phyloP scores from a whole-genome alignment of 306 rosid species.

The Sicyos baderoa region DNA sequence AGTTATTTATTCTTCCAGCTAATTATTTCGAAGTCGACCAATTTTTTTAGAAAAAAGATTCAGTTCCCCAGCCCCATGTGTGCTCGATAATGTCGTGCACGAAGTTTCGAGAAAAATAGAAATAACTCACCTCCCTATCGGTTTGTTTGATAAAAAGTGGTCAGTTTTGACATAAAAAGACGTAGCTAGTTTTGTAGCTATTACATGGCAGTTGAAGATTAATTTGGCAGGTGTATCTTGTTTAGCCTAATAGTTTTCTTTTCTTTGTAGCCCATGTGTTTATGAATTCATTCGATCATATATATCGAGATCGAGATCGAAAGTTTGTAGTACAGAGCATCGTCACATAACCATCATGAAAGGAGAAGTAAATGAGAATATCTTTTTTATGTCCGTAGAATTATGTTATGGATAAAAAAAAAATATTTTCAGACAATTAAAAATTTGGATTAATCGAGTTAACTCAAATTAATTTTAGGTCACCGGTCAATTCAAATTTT shows the following conservation, averaged over 20 bases:
- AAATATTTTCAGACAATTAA: too few relatives aligned
- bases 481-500: too few relatives aligned
- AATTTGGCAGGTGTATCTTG: too few relatives aligned
- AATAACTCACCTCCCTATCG: neutral
- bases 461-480: too few relatives aligned
- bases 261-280: too few relatives aligned
- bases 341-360: neutral
- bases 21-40: neutral
- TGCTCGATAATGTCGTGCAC: neutral
- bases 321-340: neutral
- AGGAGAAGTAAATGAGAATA: too few relatives aligned
- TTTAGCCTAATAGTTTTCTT: too few relatives aligned
- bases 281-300: too few relatives aligned
- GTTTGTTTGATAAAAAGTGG: neutral
- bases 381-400: too few relatives aligned
- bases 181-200: neutral
- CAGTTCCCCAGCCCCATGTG: neutral
- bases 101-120: neutral
- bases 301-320: neutral
- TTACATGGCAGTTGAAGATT: too few relatives aligned
- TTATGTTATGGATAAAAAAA: too few relatives aligned
- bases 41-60: neutral
- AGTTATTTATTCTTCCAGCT: conserved; percentile 2
- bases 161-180: conserved; percentile 5
- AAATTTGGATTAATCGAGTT: too few relatives aligned